Percentiles rank a stretch among this genome's conserved stretches.
Conservation (phyloP, 176 grass and related monocot species). For the Elaeis guineensis region DNA sequence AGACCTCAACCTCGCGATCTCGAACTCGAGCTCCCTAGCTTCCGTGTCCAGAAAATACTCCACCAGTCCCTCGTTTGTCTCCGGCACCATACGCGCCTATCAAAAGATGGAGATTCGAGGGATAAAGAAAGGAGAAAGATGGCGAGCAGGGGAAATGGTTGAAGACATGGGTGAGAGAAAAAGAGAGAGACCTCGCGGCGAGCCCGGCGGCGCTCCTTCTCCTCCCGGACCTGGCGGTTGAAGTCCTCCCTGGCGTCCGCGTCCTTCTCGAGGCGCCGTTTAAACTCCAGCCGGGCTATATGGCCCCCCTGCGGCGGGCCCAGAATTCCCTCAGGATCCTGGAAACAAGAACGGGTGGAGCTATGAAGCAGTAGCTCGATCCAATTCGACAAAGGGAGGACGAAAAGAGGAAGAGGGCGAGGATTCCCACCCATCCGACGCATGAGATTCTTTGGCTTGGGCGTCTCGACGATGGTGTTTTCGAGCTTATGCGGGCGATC, state of each 20-base stretch:
- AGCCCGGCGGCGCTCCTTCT: conserved; percentile 54
- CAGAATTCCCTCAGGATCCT: conserved; percentile 83
- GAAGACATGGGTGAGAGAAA: not conserved
- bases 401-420: not conserved
- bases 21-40: conserved; percentile 77
- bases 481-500: no score
- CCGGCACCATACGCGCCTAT: conserved; percentile 57
- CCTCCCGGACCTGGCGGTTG: conserved; percentile 62
- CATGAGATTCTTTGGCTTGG: conserved; percentile 26
- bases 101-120: not conserved
- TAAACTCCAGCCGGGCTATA: conserved; percentile 67
- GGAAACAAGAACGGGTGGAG: not conserved
- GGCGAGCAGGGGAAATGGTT: not conserved
- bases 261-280: conserved; percentile 58
- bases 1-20: conserved; percentile 59
- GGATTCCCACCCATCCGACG: conserved; percentile 38
- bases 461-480: no score
- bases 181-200: conserved; percentile 37
- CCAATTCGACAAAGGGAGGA: not conserved
- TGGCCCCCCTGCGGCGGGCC: conserved; percentile 57
- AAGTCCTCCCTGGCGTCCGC: conserved; percentile 50
- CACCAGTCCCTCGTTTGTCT: conserved; percentile 61
- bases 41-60: conserved; percentile 96
- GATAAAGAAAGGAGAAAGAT: no score
- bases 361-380: not conserved